Evolutionary conservation across 116 monocot genomes (phyloP).

Genomic region (Zostera marina): DNA sequence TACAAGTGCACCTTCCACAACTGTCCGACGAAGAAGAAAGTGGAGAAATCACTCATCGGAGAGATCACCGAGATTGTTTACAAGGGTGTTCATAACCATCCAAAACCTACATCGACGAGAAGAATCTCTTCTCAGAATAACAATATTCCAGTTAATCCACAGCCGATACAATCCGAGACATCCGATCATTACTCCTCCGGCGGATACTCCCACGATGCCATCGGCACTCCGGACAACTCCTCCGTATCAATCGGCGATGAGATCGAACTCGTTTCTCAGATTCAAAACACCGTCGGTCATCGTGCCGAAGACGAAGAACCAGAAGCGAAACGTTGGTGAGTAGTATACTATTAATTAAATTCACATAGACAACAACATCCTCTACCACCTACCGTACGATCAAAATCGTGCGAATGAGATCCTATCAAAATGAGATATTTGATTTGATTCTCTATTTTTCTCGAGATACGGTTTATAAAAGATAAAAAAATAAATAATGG

Average conservation of each 20-base stretch:
- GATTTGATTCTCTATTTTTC: not conserved
- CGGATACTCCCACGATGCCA: slow-evolving; percentile 4
- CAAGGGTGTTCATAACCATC: slow-evolving; percentile 61
- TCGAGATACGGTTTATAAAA: not conserved
- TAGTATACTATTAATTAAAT: no score
- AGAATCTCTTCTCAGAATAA: slow-evolving; percentile 18
- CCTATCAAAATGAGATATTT: no score
- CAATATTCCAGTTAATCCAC: slow-evolving; percentile 1
- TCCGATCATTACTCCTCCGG: slow-evolving; percentile 24
- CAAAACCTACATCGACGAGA: slow-evolving; percentile 43
- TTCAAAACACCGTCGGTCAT: slow-evolving; percentile 1
- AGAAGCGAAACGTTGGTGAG: slow-evolving; percentile 46
- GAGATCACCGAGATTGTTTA: slow-evolving; percentile 74
- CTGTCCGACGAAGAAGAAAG: slow-evolving; percentile 85
- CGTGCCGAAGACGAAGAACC: slow-evolving; percentile 37
- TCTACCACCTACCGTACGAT: no score
- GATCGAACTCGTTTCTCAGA: slow-evolving; percentile 12
- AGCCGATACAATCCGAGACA: slow-evolving; percentile 18
- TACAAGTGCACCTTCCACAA: slow-evolving; percentile 75
- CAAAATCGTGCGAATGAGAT: no score
- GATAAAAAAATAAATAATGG: not conserved
- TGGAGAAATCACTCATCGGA: slow-evolving; percentile 43
- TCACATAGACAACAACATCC: no score
- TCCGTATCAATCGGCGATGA: slow-evolving; percentile 48
- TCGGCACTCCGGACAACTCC: slow-evolving; percentile 36